phyloP scores from a whole-genome alignment of 1,139 yeast species.

The Yamadazyma aaseri region DNA sequence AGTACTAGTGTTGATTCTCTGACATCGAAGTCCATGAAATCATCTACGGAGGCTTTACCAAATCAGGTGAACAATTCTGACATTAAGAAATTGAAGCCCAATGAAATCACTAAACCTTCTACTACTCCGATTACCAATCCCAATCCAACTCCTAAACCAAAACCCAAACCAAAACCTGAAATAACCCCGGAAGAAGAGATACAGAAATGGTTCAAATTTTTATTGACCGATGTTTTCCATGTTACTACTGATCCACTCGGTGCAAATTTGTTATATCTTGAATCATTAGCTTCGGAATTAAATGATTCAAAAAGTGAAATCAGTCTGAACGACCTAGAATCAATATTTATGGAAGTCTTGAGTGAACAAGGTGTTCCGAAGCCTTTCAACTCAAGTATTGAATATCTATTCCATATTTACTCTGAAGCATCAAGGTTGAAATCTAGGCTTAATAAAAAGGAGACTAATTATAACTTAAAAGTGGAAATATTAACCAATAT shows the following conservation, averaged over 20 bases:
- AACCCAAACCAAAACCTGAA: background rate
- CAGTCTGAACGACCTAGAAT: slow-evolving; percentile 31
- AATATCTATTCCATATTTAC: slow-evolving; percentile 49
- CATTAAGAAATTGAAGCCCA: slow-evolving; percentile 4
- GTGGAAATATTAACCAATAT: slow-evolving; percentile 45
- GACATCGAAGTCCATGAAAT: background rate
- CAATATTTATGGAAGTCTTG: slow-evolving; percentile 53
- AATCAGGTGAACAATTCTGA: background rate
- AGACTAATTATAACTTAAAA: slow-evolving; percentile 38
- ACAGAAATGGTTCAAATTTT: background rate
- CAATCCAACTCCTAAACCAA: background rate
- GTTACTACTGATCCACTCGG: slow-evolving; percentile 27
- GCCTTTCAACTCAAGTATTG: slow-evolving; percentile 34
- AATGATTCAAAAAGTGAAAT: slow-evolving; percentile 22
- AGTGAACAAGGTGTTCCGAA: slow-evolving; percentile 49
- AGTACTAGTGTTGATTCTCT: background rate
- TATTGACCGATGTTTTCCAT: slow-evolving; percentile 38
- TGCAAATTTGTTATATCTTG: slow-evolving; percentile 25
- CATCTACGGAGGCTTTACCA: background rate
- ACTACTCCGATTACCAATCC: background rate
- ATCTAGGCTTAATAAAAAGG: slow-evolving; percentile 42
- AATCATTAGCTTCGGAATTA: slow-evolving; percentile 39
- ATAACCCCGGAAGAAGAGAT: slow-evolving; percentile 1
- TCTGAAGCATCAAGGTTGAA: slow-evolving; percentile 34
- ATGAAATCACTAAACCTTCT: background rate